Percentiles rank a stretch among this genome's conserved stretches.
These are phyloP conservation scores for Nicotiana sylvestris DNA, from an alignment of 257 asterid genomes.

Conservation along the genomic window DNA sequence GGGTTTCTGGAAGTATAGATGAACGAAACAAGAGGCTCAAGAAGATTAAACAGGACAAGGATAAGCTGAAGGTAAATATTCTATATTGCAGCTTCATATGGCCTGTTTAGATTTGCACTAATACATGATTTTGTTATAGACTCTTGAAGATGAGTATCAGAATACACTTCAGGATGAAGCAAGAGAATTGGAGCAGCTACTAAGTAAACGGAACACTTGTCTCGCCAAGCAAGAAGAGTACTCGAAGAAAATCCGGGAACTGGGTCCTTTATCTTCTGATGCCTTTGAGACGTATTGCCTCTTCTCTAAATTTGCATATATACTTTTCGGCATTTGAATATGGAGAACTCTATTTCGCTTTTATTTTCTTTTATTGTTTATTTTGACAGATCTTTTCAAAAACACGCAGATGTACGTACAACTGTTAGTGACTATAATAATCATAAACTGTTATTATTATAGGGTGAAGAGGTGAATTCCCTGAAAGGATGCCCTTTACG, in stretches of 20 bases:
- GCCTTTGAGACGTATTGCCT: constrained; percentile 83
- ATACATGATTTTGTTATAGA: constrained; percentile 39
- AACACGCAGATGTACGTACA: neutral
- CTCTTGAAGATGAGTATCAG: constrained; percentile 66
- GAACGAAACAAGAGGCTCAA: constrained; percentile 57
- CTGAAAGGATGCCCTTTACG: neutral
- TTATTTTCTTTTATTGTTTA: neutral
- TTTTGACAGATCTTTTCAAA: neutral
- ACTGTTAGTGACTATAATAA: neutral
- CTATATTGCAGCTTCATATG: constrained; percentile 16
- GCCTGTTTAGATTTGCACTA: constrained; percentile 8
- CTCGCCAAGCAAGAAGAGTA: constrained; percentile 87
- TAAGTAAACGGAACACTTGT: constrained; percentile 68
- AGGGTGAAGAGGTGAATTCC: neutral
- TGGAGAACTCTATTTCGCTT: constrained; percentile 11
- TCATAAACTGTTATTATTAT: neutral
- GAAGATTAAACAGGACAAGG: constrained; percentile 65
- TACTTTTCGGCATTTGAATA: neutral
- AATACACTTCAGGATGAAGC: constrained; percentile 88
- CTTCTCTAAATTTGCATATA: constrained; percentile 21
- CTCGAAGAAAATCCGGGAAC: constrained; percentile 89
- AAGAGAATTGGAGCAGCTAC: constrained; percentile 79
- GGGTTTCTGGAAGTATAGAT: constrained; percentile 53
- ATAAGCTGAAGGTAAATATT: constrained; percentile 58
- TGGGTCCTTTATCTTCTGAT: constrained; percentile 96